Evolutionary conservation across 2,329 filamentous ascomycete species (phyloP).

Genomic region (Pseudopyrenochaeta lycopersici): DNA sequence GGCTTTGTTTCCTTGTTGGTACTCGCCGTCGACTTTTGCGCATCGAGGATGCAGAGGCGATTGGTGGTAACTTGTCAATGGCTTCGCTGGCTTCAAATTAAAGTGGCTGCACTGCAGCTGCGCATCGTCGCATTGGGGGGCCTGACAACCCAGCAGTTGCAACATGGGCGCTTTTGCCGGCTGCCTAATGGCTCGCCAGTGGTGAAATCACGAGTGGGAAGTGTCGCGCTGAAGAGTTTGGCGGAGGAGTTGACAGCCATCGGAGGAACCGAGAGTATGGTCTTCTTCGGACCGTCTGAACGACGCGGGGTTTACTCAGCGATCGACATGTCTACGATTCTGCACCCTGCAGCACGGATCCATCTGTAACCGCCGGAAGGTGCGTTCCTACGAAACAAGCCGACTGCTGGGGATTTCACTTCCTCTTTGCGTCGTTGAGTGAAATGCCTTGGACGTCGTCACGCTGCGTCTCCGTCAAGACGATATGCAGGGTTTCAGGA

Average conservation of each 20-base stretch:
- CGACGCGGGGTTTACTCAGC: constrained; percentile 32
- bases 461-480: constrained; percentile 5
- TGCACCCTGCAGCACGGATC: neutral
- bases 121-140: constrained; percentile 14
- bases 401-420: neutral
- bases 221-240: neutral
- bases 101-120: constrained; percentile 10
- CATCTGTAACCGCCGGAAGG: neutral
- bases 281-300: constrained; percentile 18
- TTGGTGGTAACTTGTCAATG: neutral
- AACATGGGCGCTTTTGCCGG: constrained; percentile 16
- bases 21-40: constrained; percentile 2
- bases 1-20: constrained; percentile 1
- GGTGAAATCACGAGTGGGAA: constrained; percentile 6
- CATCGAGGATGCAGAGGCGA: constrained; percentile 3
- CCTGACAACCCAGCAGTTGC: constrained; percentile 6
- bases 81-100: neutral
- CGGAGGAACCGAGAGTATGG: constrained; percentile 18
- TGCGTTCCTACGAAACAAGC: constrained; percentile 1
- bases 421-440: neutral
- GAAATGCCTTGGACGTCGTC: constrained; percentile 3
- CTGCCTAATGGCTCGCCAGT: constrained; percentile 7
- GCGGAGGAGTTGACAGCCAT: constrained; percentile 9
- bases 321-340: constrained; percentile 13
- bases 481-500: constrained; percentile 1